A percentile compares a stretch with the other conserved stretches of the same genome.
Evolutionary conservation across 164 flowering plant species (phyloP).

Genomic region (Magnolia kwangsiensis): DNA sequence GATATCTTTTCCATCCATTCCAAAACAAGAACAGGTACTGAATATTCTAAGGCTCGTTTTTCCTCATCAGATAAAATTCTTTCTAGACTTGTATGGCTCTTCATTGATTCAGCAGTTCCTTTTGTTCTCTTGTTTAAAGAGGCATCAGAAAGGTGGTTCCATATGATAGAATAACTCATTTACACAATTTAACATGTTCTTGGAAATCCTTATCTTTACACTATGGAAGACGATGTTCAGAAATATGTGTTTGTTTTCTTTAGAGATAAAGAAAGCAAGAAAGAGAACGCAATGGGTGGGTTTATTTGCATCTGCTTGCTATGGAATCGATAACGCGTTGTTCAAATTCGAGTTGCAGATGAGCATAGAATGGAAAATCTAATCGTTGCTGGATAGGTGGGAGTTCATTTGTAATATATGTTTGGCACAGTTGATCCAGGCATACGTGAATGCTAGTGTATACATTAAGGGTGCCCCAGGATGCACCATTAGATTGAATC

Average conservation of each 20-base stretch:
- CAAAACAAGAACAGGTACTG: slow-evolving; percentile 33
- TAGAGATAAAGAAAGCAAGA: too few relatives aligned
- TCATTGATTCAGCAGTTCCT: neutral
- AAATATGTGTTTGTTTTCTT: too few relatives aligned
- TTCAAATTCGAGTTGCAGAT: too few relatives aligned
- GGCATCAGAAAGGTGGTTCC: neutral
- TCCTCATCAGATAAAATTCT: neutral
- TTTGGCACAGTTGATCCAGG: neutral
- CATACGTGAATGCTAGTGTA: neutral
- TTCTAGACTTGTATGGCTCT: neutral
- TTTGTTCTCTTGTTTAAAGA: neutral
- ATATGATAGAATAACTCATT: neutral
- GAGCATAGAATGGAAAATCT: neutral
- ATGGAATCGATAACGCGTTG: neutral
- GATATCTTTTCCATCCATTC: slow-evolving; percentile 80
- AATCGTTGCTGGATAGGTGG: neutral
- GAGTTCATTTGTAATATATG: neutral
- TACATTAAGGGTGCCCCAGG: too few relatives aligned
- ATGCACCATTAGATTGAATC: too few relatives aligned
- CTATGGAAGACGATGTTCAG: neutral
- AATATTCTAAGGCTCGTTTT: slow-evolving; percentile 1
- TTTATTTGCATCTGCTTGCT: neutral
- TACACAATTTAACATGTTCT: neutral
- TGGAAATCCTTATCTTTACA: neutral
- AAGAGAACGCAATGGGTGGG: neutral